Conservation (phyloP, 805 yeast genomes). For the Candida ovalis region DNA sequence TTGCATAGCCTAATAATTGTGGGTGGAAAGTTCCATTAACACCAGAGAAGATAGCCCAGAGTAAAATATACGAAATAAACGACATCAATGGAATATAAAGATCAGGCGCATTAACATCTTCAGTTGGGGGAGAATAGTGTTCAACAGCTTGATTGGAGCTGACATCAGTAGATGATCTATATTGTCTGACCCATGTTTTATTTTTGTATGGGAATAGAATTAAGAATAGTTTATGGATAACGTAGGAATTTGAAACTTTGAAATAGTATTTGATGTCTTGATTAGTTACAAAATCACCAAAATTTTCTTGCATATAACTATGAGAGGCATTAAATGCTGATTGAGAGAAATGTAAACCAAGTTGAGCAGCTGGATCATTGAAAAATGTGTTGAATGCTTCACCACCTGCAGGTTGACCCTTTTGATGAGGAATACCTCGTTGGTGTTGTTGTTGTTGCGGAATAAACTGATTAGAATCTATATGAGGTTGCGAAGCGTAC, state of each 20-base stretch:
- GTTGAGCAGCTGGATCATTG: slow-evolving; percentile 73
- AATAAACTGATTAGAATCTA: not conserved
- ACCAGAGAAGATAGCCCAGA: slow-evolving; percentile 83
- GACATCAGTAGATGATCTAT: slow-evolving; percentile 33
- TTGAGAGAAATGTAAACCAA: slow-evolving; percentile 87
- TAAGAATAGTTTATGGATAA: slow-evolving; percentile 63
- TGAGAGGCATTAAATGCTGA: slow-evolving; percentile 80
- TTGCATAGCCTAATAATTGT: slow-evolving; percentile 79
- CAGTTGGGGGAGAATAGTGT: slow-evolving; percentile 67
- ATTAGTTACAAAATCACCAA: slow-evolving; percentile 46
- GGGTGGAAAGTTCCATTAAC: slow-evolving; percentile 90
- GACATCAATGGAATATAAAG: slow-evolving; percentile 95
- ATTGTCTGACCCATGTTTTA: slow-evolving; percentile 72
- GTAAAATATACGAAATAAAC: slow-evolving; percentile 76
- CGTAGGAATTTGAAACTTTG: slow-evolving; percentile 88
- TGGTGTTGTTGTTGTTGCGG: slow-evolving; percentile 4
- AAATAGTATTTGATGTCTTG: slow-evolving; percentile 78
- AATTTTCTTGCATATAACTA: slow-evolving; percentile 71
- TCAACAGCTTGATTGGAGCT: slow-evolving; percentile 32
- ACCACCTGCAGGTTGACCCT: slow-evolving; percentile 5
- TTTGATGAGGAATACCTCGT: not conserved
- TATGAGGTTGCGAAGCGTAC: slow-evolving; percentile 16
- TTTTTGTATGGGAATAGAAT: slow-evolving; percentile 85
- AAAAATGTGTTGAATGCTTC: slow-evolving; percentile 42
- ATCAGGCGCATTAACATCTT: slow-evolving; percentile 94